A percentile compares a stretch with the other conserved stretches of the same genome.
These are phyloP conservation scores for Populus euphratica DNA, from an alignment of 345 rosid species.

Conservation along the genomic window DNA sequence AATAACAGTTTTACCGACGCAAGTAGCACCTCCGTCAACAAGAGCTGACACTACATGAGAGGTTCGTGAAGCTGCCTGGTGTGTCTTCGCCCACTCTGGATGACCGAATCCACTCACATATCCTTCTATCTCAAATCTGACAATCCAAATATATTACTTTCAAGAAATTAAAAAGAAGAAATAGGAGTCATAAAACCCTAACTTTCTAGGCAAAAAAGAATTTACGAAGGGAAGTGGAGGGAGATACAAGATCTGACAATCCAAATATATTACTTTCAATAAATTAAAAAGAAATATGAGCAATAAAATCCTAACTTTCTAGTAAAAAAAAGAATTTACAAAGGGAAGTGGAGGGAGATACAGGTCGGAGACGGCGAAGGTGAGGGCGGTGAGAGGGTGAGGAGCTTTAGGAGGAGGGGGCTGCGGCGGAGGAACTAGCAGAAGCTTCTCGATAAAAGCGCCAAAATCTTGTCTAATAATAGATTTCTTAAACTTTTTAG, in stretches of 20 bases:
- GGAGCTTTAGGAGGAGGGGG: slow-evolving; percentile 98
- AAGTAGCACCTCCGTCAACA: slow-evolving; percentile 92
- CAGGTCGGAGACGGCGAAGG: slow-evolving; percentile 86
- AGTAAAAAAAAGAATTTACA: not conserved
- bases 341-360: slow-evolving; percentile 17
- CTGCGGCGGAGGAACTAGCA: slow-evolving; percentile 89
- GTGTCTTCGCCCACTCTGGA: slow-evolving; percentile 86
- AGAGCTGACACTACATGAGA: slow-evolving; percentile 62
- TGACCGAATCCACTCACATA: slow-evolving; percentile 87
- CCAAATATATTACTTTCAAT: not conserved
- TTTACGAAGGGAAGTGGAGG: not conserved
- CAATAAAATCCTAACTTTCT: not conserved
- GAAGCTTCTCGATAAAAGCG: slow-evolving; percentile 72
- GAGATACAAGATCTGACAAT: slow-evolving; percentile 66
- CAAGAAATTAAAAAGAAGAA: too few species aligned
- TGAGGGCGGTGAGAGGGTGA: slow-evolving; percentile 83
- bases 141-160: slow-evolving; percentile 8
- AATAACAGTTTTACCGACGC: slow-evolving; percentile 83
- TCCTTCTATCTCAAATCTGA: slow-evolving; percentile 85
- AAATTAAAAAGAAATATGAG: too few species aligned
- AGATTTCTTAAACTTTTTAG: slow-evolving; percentile 61
- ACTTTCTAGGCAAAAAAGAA: not conserved
- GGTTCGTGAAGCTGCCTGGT: slow-evolving; percentile 60
- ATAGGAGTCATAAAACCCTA: not conserved
- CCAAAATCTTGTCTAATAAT: slow-evolving; percentile 76